Evolutionary conservation across 305 asterid genomes (phyloP).

Genomic region (Solanum hybrid): DNA sequence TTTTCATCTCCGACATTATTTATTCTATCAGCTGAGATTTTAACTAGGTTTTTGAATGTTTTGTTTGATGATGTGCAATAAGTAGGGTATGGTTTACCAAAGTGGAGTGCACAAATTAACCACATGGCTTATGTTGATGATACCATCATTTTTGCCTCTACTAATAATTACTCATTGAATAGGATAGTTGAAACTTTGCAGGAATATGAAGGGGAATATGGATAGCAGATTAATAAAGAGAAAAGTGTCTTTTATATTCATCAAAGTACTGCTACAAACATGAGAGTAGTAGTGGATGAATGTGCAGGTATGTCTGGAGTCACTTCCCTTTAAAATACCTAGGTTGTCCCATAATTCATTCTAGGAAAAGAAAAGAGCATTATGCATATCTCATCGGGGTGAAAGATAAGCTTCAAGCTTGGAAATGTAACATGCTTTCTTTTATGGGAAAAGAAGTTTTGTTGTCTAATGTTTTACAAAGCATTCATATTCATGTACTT

Average conservation of each 20-base stretch:
- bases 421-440: not conserved
- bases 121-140: not conserved
- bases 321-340: not conserved
- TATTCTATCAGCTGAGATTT: not conserved
- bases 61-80: not conserved
- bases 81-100: not conserved
- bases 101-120: not conserved
- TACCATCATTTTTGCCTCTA: not conserved
- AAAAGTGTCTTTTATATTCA: not conserved
- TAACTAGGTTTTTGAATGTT: not conserved
- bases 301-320: not conserved
- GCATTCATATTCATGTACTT: not conserved
- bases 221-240: not conserved
- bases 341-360: not conserved
- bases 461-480: not conserved
- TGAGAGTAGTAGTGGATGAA: no score
- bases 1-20: not conserved
- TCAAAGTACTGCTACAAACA: not conserved
- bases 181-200: not conserved
- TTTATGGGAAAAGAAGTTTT: not conserved
- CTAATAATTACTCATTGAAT: not conserved
- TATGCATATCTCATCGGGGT: not conserved
- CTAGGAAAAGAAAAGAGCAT: not conserved
- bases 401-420: not conserved
- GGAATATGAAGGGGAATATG: not conserved